A percentile compares a stretch with the other conserved stretches of the same genome.
phyloP scores from a whole-genome alignment of 1,284 basidiomycete species.

The Tylopilus sp. region DNA sequence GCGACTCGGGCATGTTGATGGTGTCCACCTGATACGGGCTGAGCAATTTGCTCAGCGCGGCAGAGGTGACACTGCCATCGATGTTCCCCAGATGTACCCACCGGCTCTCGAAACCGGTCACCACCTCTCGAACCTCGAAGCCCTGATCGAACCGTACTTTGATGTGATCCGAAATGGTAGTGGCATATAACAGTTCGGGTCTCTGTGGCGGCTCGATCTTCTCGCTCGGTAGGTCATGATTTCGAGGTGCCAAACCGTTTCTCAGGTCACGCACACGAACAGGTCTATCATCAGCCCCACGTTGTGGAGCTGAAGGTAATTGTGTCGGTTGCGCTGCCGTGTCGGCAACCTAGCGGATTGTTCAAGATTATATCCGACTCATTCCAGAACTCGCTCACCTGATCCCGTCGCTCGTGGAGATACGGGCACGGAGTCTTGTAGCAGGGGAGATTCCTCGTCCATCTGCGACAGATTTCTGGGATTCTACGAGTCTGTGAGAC shows the following conservation, averaged over 20 bases:
- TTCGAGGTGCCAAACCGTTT: not conserved
- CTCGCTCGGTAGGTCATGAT: not conserved
- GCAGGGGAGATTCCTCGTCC: slow-evolving; percentile 4
- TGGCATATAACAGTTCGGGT: slow-evolving; percentile 19
- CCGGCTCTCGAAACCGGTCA: slow-evolving; percentile 46
- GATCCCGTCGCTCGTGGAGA: slow-evolving; percentile 5
- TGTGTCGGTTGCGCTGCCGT: not conserved
- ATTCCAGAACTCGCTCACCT: not conserved
- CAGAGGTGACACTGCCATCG: slow-evolving; percentile 14
- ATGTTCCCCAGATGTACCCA: slow-evolving; percentile 41
- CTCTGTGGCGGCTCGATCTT: slow-evolving; percentile 6
- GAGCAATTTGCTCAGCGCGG: slow-evolving; percentile 19
- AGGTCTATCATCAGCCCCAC: not conserved
- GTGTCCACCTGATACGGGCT: slow-evolving; percentile 43
- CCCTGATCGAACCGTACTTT: slow-evolving; percentile 41
- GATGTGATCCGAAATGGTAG: slow-evolving; percentile 29
- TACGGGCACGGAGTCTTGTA: not conserved
- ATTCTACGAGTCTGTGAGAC: not conserved
- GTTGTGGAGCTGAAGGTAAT: not conserved
- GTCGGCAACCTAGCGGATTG: not conserved
- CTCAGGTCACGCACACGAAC: not conserved
- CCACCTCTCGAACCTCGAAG: slow-evolving; percentile 38
- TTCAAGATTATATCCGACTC: not conserved
- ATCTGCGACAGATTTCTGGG: slow-evolving; percentile 1
- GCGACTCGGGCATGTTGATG: slow-evolving; percentile 34